Evolutionary conservation across 192 early-diverging fungal genomes (phyloP).

Genomic region (Coemansia biformis): DNA sequence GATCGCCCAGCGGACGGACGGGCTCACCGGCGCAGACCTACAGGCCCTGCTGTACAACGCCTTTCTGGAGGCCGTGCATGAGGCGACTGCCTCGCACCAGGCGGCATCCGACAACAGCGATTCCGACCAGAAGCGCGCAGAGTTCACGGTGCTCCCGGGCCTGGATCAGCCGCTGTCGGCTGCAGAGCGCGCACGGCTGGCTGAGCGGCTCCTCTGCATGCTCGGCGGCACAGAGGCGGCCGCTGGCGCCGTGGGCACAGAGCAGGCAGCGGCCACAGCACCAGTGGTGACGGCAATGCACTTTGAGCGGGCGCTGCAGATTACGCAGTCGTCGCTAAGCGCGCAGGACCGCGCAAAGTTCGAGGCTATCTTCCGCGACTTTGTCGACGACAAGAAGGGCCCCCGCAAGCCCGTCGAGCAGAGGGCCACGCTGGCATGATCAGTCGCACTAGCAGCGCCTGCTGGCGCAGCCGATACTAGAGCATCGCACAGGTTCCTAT

Average conservation of each 20-base stretch:
- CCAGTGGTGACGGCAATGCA: constrained; percentile 25
- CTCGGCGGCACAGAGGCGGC: background rate
- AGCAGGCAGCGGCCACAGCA: background rate
- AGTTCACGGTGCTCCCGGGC: constrained; percentile 8
- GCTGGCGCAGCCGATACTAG: background rate
- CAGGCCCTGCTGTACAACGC: constrained; percentile 92
- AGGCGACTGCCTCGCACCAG: constrained; percentile 8
- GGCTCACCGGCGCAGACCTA: constrained; percentile 88
- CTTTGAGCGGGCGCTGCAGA: constrained; percentile 19
- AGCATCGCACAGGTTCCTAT: too few species aligned
- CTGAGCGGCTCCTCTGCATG: constrained; percentile 17
- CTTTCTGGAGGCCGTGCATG: constrained; percentile 84
- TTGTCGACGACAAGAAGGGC: constrained; percentile 48
- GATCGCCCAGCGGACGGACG: constrained; percentile 63
- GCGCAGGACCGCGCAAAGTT: constrained; percentile 19
- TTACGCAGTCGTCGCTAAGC: constrained; percentile 32
- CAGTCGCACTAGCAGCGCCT: background rate
- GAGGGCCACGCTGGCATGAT: constrained; percentile 40
- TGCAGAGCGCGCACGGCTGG: constrained; percentile 17
- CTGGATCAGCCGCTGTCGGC: constrained; percentile 1
- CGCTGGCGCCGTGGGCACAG: background rate
- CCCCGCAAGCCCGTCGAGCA: constrained; percentile 32
- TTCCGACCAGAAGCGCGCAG: constrained; percentile 1
- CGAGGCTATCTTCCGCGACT: constrained; percentile 40
- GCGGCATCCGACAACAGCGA: background rate